Percentiles rank a stretch among this genome's conserved stretches.
Conservation (phyloP, 2,329 filamentous ascomycete species). For the Dactylonectria macrodidyma region DNA sequence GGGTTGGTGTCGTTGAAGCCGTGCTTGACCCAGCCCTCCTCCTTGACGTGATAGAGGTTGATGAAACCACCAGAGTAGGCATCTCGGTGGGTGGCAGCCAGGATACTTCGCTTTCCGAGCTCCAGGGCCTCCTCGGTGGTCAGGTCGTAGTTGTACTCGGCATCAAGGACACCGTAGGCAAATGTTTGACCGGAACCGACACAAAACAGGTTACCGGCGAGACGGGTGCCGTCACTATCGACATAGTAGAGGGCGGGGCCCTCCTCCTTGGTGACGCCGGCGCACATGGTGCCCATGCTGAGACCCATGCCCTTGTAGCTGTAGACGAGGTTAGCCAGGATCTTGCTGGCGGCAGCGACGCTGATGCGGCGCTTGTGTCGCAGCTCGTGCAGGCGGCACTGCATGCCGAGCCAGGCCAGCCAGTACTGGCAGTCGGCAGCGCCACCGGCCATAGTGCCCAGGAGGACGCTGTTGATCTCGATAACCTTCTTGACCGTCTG, state of each 20-base stretch:
- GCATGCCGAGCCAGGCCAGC: conserved; percentile 98
- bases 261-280: conserved; percentile 94
- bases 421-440: conserved; percentile 99
- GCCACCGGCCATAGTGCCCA: conserved; percentile 98
- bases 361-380: conserved; percentile 99
- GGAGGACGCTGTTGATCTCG: conserved; percentile 93
- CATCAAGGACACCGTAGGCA: conserved; percentile 97
- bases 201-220: conserved; percentile 96
- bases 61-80: conserved; percentile 99
- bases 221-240: conserved; percentile 90
- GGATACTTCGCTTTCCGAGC: conserved; percentile 90
- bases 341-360: conserved; percentile 97
- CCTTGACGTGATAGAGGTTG: conserved; percentile 99
- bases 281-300: conserved; percentile 99
- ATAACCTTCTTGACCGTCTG: conserved; percentile 99
- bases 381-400: conserved; percentile 98
- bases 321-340: conserved; percentile 98
- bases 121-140: conserved; percentile 90
- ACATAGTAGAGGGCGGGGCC: conserved; percentile 99
- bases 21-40: conserved; percentile 98
- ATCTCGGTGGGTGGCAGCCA: conserved; percentile 96
- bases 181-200: conserved; percentile 99
- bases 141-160: conserved; percentile 93
- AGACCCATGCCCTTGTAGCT: conserved; percentile 99
- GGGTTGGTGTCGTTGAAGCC: conserved; percentile 98